Evolutionary conservation across 1,139 yeast genomes (phyloP), one percentile per base, ranked within the genome.

Genomic region (Wickerhamiella pararugosa): DNA sequence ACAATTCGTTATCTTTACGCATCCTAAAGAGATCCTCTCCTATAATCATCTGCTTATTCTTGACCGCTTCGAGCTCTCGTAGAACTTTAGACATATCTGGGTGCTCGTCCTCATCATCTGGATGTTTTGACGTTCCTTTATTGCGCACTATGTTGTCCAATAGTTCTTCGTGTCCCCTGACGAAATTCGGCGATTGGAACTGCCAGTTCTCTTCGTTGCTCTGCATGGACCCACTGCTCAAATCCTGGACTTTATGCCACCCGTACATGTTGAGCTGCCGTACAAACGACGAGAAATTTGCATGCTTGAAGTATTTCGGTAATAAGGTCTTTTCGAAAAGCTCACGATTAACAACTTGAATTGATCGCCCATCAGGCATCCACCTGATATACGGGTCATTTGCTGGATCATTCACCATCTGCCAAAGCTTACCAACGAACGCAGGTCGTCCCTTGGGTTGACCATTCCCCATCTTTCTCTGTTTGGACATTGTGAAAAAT

Each of bases 181-280:
- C 66, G 56, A 86, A 86, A 56, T 77, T 70, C n/a, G 90, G 86
- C 49, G 82, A 80, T 55, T 79, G 79, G 62, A 83, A 83, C 58
- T 80, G 86, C 81, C 82, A 77, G 53, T 63, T 58, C 50, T 77
- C 86, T 40, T 72, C 77, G 30, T 63, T 64, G 44, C 67, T 66
- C 44, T 67, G 67, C 62, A 80, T 62, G 2, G 82, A 71, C 1
- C 90, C 90, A 27, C 74, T 69, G 40, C 63, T 76, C 42, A 78
- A 73, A 60, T 79, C 94, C 59, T 76, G 92, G 6, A 90, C 90
- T 62, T 90, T 90, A 63, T 90, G 97, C 86, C 94, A 90, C 32
- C 97, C 98, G 57, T 90, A 90, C 94, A 90, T 90, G 62, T 90
- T 90, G 56, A 90, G 69, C 58, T 90, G 98, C 45, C 98, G 73